These are phyloP conservation scores for Ceratobasidium sp. DNA, from an alignment of 1,284 basidiomycete species.

Conservation along the genomic window DNA sequence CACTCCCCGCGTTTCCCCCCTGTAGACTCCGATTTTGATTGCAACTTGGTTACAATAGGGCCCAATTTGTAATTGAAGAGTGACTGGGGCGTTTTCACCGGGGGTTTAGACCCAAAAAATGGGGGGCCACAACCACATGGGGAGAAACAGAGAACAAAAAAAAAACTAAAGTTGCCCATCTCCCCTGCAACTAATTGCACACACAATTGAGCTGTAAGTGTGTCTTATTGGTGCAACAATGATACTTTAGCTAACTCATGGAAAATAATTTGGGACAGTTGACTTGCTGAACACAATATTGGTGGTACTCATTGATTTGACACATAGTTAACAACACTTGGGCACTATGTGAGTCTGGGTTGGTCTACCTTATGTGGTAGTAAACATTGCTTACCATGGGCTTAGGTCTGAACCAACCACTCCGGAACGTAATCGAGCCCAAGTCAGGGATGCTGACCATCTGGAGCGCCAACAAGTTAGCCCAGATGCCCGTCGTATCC, in stretches of 20 bases:
- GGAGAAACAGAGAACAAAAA: conserved; percentile 12
- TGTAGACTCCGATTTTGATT: conserved; percentile 15
- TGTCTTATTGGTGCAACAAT: background rate
- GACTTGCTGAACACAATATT: background rate
- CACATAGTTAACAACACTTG: background rate
- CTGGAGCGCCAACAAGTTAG: background rate
- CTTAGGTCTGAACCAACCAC: conserved; percentile 16
- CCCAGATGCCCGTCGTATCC: background rate
- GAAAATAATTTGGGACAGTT: background rate
- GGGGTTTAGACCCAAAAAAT: conserved; percentile 29
- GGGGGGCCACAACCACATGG: conserved; percentile 2
- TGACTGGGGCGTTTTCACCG: conserved; percentile 19
- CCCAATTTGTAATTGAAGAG: conserved; percentile 5
- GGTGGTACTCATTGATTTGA: background rate
- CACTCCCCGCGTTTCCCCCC: background rate
- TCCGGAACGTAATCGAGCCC: background rate
- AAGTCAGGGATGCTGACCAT: background rate
- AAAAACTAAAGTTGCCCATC: background rate
- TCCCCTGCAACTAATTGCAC: background rate
- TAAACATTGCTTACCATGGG: background rate
- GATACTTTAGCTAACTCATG: background rate
- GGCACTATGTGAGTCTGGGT: background rate
- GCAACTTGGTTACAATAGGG: conserved; percentile 21
- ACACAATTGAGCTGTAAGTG: conserved; percentile 17
- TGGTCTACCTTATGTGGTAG: background rate